A percentile compares a stretch with the other conserved stretches of the same genome.
Conservation (phyloP, 352 stramenopile species). For the Pythium periplocum region DNA sequence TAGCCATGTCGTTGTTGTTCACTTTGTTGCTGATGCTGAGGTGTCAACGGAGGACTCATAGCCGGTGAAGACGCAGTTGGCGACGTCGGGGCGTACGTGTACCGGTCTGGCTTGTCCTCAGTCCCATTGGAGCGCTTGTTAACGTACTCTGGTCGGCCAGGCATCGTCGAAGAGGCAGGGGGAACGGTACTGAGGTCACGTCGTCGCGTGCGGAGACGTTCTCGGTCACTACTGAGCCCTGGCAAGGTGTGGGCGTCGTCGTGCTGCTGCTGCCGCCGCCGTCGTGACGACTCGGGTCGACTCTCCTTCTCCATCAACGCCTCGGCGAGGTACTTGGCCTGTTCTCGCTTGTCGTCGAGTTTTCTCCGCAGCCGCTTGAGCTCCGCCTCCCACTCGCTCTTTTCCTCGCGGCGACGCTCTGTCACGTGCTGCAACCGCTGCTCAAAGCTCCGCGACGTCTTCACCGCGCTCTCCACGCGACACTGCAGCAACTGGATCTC, state of each 20-base stretch:
- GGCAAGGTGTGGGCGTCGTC: not conserved
- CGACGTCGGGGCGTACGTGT: constrained; percentile 35
- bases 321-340: constrained; percentile 55
- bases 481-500: constrained; percentile 42
- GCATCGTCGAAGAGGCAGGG: not conserved
- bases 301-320: constrained; percentile 29
- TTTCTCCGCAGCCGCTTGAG: constrained; percentile 34
- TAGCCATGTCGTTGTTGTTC: too few species aligned
- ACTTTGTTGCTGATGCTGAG: not conserved
- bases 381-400: constrained; percentile 28
- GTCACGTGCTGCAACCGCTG: constrained; percentile 35
- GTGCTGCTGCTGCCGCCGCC: not conserved
- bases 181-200: not conserved
- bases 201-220: not conserved
- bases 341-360: constrained; percentile 44
- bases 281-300: not conserved
- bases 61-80: constrained; percentile 53
- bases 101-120: constrained; percentile 1
- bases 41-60: constrained; percentile 32
- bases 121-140: not conserved
- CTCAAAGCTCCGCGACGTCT: constrained; percentile 47
- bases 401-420: constrained; percentile 35
- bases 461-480: constrained; percentile 40
- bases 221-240: not conserved
- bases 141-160: too few species aligned